Base-by-base conservation (phyloP, 2,329 filamentous ascomycete species). In the Alternaria brassicae region DNA sequence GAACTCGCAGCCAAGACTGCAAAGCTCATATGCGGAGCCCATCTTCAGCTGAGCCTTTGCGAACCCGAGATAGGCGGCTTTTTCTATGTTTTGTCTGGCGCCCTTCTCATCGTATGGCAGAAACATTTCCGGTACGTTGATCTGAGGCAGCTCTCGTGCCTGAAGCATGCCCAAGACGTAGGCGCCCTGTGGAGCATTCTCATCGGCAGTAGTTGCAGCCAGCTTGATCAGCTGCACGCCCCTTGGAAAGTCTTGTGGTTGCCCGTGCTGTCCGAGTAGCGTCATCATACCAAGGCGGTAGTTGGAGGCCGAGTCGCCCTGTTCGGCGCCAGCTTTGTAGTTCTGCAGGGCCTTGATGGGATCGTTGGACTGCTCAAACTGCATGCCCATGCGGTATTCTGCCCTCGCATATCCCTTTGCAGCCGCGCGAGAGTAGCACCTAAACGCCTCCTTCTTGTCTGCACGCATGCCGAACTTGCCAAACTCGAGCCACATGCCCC, bases 351-450 rank as follows among this genome's bases (percentile, higher is more conserved):
- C 95, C 77, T 96, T 97, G 63, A 89, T 85, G 60, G 93, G 89
- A 72, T 99, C 94, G 73, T 96, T 96, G 4, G 93, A 94, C 76
- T 91, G 93, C 80, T 99, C 95, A 76, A 93, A 98, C 57, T 97
- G 90, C 94, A 98, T 99, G 63, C 95, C 95, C 81, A 99, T 96
- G 45, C 95, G 88, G 78, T 99, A 99, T 78, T 98, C 92, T 19
- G 95, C 93, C 69, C 95, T 86, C 21, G 90, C 88, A 79, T 93
- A 96, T 58, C 92, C 92, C 69, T 91, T 89, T 69, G 93, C 90
- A 28, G 92, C 90, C n/a, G 95, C 91, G 70, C 89, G 85, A 62
- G 89, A 88, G 80, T 98, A 99, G 71, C 90, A 91, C 61, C 88
- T 81, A 76, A 96, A 98, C 7, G 95, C 94, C 80, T 97, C 94